Evolutionary conservation across 495 filamentous ascomycete species (phyloP).

Genomic region (Aspergillus affinis): DNA sequence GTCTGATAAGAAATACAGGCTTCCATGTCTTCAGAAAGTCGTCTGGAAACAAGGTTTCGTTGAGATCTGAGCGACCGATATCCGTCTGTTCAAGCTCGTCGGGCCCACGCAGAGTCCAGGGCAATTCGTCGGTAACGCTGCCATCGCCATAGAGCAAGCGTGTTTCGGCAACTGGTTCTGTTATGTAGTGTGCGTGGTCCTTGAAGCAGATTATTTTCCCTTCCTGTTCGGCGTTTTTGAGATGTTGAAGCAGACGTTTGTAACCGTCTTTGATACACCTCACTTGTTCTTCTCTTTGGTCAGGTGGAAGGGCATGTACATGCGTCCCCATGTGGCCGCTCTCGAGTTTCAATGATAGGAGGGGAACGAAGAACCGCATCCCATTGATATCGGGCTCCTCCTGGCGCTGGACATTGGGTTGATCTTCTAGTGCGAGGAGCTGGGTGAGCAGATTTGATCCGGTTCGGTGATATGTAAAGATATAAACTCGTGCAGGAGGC

Average conservation of each 20-base stretch:
- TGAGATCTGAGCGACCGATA: neutral
- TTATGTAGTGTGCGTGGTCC: constrained; percentile 1
- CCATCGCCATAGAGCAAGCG: neutral
- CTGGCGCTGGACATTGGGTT: neutral
- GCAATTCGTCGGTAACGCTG: neutral
- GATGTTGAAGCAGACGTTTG: neutral
- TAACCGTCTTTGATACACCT: neutral
- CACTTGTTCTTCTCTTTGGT: neutral
- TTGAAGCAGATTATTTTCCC: constrained; percentile 5
- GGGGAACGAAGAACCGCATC: neutral
- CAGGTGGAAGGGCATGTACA: neutral
- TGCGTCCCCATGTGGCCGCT: neutral
- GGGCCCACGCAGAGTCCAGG: neutral
- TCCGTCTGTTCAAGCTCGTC: neutral
- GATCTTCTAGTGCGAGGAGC: neutral
- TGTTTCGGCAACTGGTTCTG: constrained; percentile 5
- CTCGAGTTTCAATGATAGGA: neutral
- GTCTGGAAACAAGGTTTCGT: constrained; percentile 2
- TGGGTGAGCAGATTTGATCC: constrained; percentile 5
- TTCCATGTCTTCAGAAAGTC: constrained; percentile 3
- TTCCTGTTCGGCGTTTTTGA: neutral
- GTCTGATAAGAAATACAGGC: neutral
- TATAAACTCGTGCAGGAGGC: neutral
- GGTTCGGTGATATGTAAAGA: constrained; percentile 2
- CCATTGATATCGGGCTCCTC: neutral